Base-by-base conservation (phyloP, 2,329 filamentous ascomycete genomes). In the Colletotrichum sojae region DNA sequence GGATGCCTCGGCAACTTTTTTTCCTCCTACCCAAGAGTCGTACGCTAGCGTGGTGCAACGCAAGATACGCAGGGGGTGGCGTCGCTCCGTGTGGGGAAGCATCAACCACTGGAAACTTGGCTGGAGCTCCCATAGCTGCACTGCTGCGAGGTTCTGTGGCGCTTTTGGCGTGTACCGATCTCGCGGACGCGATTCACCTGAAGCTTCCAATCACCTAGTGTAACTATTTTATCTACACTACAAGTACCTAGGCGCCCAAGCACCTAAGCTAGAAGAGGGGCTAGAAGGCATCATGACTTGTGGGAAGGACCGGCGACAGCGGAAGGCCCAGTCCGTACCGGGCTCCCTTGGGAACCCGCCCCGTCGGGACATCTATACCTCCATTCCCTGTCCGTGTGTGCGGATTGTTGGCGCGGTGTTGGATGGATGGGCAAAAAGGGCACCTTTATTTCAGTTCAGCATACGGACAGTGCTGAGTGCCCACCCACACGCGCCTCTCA, bases 311-410 rank as follows among this genome's bases (percentile, higher is more conserved):
- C 10, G 15, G 13, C 13, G 40, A n/a, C 40, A 43, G 40, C 40
- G 13, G 40, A 43, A 43, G 40, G 16, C 40, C 40, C 13, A 43
- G 40, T 43, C 16, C 13, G 40, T 13, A 31, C 46, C 54, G 58
- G 52, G 20, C 20, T 55, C 16, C 40, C 18, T 10, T 39, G 52
- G 31, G 31, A 36, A 36, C 31, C 55, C 49, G 51, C 51, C 66
- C 66, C 62, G 62, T 69, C 66, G 66, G 66, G 55, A 25, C 62
- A 66, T 66, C 55, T 60, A 48, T 52, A 31, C 48, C 55, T 59
- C 66, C 66, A 61, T 69, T 60, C 66, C 66, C 62, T 52, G 55
- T 49, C 49, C 25, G 15, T 48, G 20, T 13, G 36, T 36, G 27
- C 27, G 27, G 27, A 46, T 16, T 13, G 43, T 46, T 18, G 43